Evolutionary conservation across 2,329 filamentous ascomycete species (phyloP).

Genomic region (Aspergillus pseudoglaucus): DNA sequence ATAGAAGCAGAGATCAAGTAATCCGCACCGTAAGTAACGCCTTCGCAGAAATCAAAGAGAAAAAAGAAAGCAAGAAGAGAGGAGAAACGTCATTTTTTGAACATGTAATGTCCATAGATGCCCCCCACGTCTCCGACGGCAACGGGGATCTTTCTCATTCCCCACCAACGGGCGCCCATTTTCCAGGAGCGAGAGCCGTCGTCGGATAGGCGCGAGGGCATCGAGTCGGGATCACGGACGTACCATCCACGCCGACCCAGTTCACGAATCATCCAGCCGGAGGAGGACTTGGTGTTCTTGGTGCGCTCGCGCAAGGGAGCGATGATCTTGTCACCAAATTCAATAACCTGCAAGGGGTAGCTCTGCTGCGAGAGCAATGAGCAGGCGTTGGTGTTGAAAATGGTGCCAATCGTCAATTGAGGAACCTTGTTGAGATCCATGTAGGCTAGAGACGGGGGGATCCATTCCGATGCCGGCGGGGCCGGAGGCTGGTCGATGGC

Average conservation of each 20-base stretch:
- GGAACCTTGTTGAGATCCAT: conserved; percentile 69
- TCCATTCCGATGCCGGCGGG: conserved; percentile 29
- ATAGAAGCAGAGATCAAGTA: conserved; percentile 5
- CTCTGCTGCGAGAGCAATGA: conserved; percentile 55
- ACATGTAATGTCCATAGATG: conserved; percentile 56
- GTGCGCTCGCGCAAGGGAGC: conserved; percentile 58
- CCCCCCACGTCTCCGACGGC: conserved; percentile 51
- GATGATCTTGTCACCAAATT: conserved; percentile 64
- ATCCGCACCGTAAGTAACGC: conserved; percentile 9
- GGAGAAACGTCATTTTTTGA: conserved; percentile 40
- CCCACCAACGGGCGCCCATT: conserved; percentile 78
- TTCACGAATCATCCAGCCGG: conserved; percentile 67
- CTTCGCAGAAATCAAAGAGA: conserved; percentile 3
- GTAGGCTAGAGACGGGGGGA: conserved; percentile 61
- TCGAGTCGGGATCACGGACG: conserved; percentile 42
- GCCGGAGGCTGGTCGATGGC: conserved; percentile 17
- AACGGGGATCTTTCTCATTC: conserved; percentile 64
- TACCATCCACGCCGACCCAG: conserved; percentile 64
- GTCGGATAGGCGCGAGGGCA: conserved; percentile 35
- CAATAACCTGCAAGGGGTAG: conserved; percentile 67
- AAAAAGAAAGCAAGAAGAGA: conserved; percentile 9
- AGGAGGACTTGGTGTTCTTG: conserved; percentile 47
- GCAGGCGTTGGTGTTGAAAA: conserved; percentile 51
- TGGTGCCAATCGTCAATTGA: conserved; percentile 48
- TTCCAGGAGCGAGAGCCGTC: conserved; percentile 65